Evolutionary conservation across 345 rosid species (phyloP), one percentile per base, ranked within the genome.

Genomic region (Anacardium occidentale): DNA sequence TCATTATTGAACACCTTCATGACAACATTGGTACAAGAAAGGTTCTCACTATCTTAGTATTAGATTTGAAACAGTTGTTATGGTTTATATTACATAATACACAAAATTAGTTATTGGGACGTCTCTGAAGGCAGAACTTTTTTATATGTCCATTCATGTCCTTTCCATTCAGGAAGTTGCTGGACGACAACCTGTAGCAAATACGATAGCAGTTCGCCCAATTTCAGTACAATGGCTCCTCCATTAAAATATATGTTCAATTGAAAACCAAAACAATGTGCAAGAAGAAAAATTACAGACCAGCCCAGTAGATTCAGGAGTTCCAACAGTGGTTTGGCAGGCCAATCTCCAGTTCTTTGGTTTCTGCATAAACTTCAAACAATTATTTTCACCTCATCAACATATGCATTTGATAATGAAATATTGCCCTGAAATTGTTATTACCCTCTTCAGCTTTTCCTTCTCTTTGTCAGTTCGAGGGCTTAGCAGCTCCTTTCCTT

Each of bases 141-240:
- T 57, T 89, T 82, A 26, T 76, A 83, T 24, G 71, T 83, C 98
- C 98, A 91, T 81, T 90, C 97, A 79, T 94, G 98, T 25, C 83
- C 91, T 79, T 94, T 94, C 98, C 98, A 91, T 74, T 94, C 98
- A 10, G 97, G 97, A 70, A 94, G 76, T 68, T 91, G 97, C 69
- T 94, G 98, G 69, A 94, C 81, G 40, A 90, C 91, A 52, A 94
- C 85, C 98, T 90, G 85, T 86, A 65, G 66, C 50, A 58, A 42
- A 50, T 15, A 25, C 18, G 13, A 53, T 59, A 51, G 29, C 18
- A 15, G 25, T 6, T 25, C 44, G 45, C 25, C 45, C 44, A 44
- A 14, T 22, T 32, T 21, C 40, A 21, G 18, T 47, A 52, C 32
- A 61, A 48, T 2, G 4, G 1, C 4, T 29, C 12, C 0, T 48